These are phyloP conservation scores for Salix suchowensis DNA, from an alignment of 345 rosid genomes.

Conservation along the genomic window DNA sequence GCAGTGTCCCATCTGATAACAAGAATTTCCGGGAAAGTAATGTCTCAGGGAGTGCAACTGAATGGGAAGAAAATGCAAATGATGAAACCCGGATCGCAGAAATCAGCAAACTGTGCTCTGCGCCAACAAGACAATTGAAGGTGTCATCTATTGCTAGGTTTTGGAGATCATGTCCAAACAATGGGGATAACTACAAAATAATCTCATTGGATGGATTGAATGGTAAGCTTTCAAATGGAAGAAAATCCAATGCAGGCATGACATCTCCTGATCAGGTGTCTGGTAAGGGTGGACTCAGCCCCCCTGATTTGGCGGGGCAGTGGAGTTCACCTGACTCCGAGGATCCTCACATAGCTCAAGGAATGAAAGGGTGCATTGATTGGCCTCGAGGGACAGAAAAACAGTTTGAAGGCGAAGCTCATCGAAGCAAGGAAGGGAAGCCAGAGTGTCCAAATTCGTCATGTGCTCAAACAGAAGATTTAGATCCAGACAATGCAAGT, in stretches of 20 bases:
- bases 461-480: constrained; percentile 85
- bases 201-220: constrained; percentile 62
- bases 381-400: constrained; percentile 88
- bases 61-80: constrained; percentile 50
- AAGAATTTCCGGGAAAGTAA: constrained; percentile 44
- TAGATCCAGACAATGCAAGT: constrained; percentile 27
- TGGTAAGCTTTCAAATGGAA: constrained; percentile 66
- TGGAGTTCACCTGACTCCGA: constrained; percentile 85
- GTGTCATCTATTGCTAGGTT: constrained; percentile 66
- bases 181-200: constrained; percentile 59
- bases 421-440: constrained; percentile 82
- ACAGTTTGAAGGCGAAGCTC: constrained; percentile 86
- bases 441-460: constrained; percentile 78
- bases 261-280: constrained; percentile 62
- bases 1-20: constrained; percentile 48
- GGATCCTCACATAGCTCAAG: constrained; percentile 59
- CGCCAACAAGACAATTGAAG: constrained; percentile 48
- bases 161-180: constrained; percentile 65
- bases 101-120: constrained; percentile 56
- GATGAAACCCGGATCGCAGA: constrained; percentile 55
- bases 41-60: constrained; percentile 50
- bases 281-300: constrained; percentile 59
- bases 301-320: constrained; percentile 52
- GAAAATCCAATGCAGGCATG: constrained; percentile 53
- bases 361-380: constrained; percentile 97